Evolutionary conservation across 768 basidiomycete species (phyloP).

Genomic region (Cantharellus anzutake): DNA sequence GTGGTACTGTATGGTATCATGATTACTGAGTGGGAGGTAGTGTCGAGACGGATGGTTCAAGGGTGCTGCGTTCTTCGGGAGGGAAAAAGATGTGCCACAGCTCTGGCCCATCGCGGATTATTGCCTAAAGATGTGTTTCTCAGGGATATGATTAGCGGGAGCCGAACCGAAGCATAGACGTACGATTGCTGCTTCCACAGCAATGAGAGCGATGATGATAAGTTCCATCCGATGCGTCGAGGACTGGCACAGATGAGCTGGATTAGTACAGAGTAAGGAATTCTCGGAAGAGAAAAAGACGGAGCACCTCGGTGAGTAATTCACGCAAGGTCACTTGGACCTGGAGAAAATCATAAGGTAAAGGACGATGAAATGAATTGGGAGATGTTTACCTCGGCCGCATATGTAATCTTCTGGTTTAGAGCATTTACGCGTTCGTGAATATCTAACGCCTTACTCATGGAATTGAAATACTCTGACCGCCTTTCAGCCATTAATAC

Average conservation of each 20-base stretch:
- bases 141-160: neutral
- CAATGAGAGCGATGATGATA: slow-evolving; percentile 86
- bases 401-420: slow-evolving; percentile 86
- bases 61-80: no score
- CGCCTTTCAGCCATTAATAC: neutral
- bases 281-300: no score
- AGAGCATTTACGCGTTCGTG: slow-evolving; percentile 59
- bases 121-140: slow-evolving; percentile 6
- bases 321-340: slow-evolving; percentile 80
- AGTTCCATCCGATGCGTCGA: slow-evolving; percentile 63
- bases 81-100: slow-evolving; percentile 7
- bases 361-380: slow-evolving; percentile 1
- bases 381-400: slow-evolving; percentile 38
- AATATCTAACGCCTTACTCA: slow-evolving; percentile 76
- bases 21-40: no score
- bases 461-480: slow-evolving; percentile 61
- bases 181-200: slow-evolving; percentile 87
- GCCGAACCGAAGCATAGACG: slow-evolving; percentile 5
- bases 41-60: no score
- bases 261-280: no score
- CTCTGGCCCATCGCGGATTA: slow-evolving; percentile 13
- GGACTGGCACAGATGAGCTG: neutral
- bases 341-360: slow-evolving; percentile 17
- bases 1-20: no score
- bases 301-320: slow-evolving; percentile 59